phyloP scores from a whole-genome alignment of 345 rosid species.

The Acer campestre region DNA sequence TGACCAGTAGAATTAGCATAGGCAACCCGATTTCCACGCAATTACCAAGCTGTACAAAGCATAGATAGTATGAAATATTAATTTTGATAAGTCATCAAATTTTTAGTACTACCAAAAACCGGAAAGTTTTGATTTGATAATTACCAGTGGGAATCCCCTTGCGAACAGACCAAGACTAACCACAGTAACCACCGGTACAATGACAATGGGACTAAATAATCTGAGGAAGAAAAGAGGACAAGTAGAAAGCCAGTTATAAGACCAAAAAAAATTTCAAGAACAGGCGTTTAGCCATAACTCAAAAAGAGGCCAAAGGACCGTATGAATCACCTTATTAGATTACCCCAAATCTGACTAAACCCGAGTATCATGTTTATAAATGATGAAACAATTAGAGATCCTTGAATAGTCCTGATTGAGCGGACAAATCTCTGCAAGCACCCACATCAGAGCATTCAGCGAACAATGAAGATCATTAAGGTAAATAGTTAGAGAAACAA shows the following conservation, averaged over 20 bases:
- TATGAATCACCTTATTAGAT: conserved; percentile 59
- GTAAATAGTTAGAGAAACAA: not conserved
- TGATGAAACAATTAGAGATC: conserved; percentile 85
- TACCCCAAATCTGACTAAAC: conserved; percentile 72
- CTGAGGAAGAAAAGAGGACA: conserved; percentile 34
- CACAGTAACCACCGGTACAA: conserved; percentile 75
- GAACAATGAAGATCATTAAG: not conserved
- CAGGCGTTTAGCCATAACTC: not conserved
- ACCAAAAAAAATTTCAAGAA: conserved; percentile 1
- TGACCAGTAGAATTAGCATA: conserved; percentile 75
- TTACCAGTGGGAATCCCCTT: conserved; percentile 93
- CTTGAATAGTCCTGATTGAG: conserved; percentile 87
- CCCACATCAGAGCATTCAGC: conserved; percentile 5
- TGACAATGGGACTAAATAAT: conserved; percentile 66
- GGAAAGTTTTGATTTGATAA: conserved; percentile 10
- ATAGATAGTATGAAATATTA: conserved; percentile 15
- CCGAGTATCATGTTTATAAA: conserved; percentile 83
- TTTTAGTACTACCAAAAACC: not conserved
- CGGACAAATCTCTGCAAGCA: conserved; percentile 70
- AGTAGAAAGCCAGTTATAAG: not conserved
- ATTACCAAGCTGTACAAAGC: conserved; percentile 71
- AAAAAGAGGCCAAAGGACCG: too few species aligned
- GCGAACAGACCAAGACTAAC: conserved; percentile 86
- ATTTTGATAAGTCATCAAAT: not conserved
- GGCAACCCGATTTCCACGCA: conserved; percentile 96